phyloP scores from a whole-genome alignment of 1,139 yeast species.

The Suhomyces wounanorum region DNA sequence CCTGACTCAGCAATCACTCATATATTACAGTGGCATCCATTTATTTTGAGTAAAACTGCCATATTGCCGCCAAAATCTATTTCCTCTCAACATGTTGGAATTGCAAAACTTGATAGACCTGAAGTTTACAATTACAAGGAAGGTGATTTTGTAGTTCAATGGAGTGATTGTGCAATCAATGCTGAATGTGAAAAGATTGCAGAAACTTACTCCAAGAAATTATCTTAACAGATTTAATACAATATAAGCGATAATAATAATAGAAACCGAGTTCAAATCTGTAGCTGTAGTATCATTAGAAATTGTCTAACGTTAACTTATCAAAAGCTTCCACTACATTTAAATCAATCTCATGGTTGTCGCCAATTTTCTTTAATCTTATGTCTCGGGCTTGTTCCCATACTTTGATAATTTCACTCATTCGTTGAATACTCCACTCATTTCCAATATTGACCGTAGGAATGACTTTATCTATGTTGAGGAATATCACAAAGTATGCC shows the following conservation, averaged over 20 bases:
- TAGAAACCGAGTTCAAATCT: not conserved
- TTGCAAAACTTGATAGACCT: slow-evolving; percentile 12
- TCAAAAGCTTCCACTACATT: slow-evolving; percentile 6
- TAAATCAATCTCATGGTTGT: not conserved
- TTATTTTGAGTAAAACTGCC: slow-evolving; percentile 67
- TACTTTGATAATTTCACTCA: slow-evolving; percentile 48
- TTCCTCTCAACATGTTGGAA: slow-evolving; percentile 29
- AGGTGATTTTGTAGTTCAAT: slow-evolving; percentile 66
- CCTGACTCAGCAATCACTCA: slow-evolving; percentile 77
- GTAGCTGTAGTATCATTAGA: slow-evolving; percentile 6
- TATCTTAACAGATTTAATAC: not conserved
- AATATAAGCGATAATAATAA: not conserved
- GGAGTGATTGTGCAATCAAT: slow-evolving; percentile 53
- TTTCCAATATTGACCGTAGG: slow-evolving; percentile 76
- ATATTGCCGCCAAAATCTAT: slow-evolving; percentile 60
- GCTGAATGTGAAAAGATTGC: slow-evolving; percentile 55
- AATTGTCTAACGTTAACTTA: slow-evolving; percentile 13
- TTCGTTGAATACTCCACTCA: slow-evolving; percentile 34
- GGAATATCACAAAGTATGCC: slow-evolving; percentile 56
- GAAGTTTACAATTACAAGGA: slow-evolving; percentile 45
- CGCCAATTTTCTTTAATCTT: slow-evolving; percentile 2
- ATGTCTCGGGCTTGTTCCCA: slow-evolving; percentile 40
- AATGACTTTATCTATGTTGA: slow-evolving; percentile 55
- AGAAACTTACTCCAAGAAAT: slow-evolving; percentile 31
- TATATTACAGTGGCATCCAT: slow-evolving; percentile 92